These are phyloP conservation scores for Platanus orientalis DNA, from an alignment of 164 flowering plant species.

Conservation along the genomic window DNA sequence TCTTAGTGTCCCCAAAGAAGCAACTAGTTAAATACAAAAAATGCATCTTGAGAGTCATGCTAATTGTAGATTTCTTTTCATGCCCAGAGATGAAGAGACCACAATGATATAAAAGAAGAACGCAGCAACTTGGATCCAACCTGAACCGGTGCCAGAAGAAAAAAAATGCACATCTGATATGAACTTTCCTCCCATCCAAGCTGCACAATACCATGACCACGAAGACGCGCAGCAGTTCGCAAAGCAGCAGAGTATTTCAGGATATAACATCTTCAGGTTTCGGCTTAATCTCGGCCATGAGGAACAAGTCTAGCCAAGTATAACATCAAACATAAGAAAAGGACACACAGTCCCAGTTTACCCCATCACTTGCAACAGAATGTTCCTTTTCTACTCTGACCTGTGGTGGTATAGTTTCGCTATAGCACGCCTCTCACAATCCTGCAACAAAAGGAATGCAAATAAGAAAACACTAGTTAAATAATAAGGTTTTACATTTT, in stretches of 20 bases:
- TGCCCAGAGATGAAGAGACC: background rate
- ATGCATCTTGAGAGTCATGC: background rate
- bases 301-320: background rate
- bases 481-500: background rate
- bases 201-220: slow-evolving; percentile 4
- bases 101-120: background rate
- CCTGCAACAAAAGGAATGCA: slow-evolving; percentile 38
- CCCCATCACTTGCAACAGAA: slow-evolving; percentile 25
- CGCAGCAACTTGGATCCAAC: background rate
- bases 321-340: background rate
- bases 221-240: background rate
- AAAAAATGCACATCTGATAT: background rate
- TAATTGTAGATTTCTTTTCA: background rate
- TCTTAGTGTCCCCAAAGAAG: background rate
- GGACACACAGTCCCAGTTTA: slow-evolving; percentile 7
- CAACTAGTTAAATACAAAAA: background rate
- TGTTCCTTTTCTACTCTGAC: slow-evolving; percentile 55
- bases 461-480: background rate
- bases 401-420: slow-evolving; percentile 79
- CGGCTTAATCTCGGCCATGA: slow-evolving; percentile 1
- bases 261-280: background rate
- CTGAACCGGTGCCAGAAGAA: background rate
- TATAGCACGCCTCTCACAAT: slow-evolving; percentile 77
- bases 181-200: slow-evolving; percentile 1
- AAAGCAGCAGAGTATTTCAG: background rate